phyloP scores from a whole-genome alignment of 345 rosid species.

The Fremontodendron californicum region DNA sequence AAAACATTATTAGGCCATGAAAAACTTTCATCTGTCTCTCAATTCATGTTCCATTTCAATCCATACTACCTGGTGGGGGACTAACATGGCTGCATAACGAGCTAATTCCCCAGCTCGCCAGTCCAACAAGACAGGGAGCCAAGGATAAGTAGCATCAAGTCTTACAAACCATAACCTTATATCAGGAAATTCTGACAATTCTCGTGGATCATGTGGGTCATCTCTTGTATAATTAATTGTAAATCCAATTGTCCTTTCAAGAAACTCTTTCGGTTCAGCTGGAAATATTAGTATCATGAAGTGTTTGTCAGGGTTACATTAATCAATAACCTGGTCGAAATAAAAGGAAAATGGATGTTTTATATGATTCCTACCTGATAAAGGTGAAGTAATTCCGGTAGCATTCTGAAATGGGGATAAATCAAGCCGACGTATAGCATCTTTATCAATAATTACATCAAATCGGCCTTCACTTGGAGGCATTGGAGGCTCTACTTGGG shows the following conservation, averaged over 20 bases:
- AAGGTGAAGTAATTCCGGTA: conserved; percentile 65
- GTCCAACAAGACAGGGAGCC: conserved; percentile 79
- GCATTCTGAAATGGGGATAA: conserved; percentile 59
- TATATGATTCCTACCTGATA: conserved; percentile 34
- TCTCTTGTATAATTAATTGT: conserved; percentile 64
- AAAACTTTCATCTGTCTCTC: background rate
- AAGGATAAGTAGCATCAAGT: conserved; percentile 75
- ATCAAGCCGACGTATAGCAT: conserved; percentile 49
- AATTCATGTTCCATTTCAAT: background rate
- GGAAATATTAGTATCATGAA: background rate
- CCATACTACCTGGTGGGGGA: conserved; percentile 74
- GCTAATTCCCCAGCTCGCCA: conserved; percentile 96
- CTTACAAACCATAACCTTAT: conserved; percentile 88
- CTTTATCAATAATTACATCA: conserved; percentile 64
- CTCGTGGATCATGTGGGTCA: conserved; percentile 64
- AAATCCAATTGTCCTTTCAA: conserved; percentile 71
- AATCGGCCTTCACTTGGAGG: conserved; percentile 70
- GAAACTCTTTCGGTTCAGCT: conserved; percentile 58
- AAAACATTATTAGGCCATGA: background rate
- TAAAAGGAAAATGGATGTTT: background rate
- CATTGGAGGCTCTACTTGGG: conserved; percentile 58
- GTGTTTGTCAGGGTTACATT: background rate
- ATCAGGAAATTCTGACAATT: conserved; percentile 77
- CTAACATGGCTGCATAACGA: conserved; percentile 77
- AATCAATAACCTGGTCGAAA: background rate